phyloP scores from a whole-genome alignment of 768 basidiomycete species.

The Sarcomyxa edulis region DNA sequence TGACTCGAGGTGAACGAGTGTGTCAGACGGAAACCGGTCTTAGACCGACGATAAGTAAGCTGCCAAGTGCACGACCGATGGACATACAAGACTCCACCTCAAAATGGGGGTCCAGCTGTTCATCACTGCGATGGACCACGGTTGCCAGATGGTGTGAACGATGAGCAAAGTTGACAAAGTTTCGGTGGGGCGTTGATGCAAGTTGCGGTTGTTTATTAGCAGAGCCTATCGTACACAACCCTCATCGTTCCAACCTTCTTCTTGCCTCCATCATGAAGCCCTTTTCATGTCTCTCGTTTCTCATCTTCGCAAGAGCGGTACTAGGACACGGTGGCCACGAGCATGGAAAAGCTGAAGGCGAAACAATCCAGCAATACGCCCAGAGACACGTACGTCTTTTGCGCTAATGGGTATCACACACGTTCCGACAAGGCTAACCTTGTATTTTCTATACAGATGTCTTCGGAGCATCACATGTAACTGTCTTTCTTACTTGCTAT shows the following conservation, averaged over 20 bases:
- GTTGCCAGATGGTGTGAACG: too few species aligned
- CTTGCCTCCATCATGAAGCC: slow-evolving; percentile 38
- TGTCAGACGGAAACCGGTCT: too few species aligned
- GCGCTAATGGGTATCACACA: slow-evolving; percentile 5
- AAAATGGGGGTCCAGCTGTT: too few species aligned
- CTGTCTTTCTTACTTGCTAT: slow-evolving; percentile 10
- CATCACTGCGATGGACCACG: too few species aligned
- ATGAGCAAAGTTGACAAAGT: too few species aligned
- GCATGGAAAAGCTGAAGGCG: slow-evolving; percentile 40
- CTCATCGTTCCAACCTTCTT: not conserved
- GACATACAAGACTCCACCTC: too few species aligned
- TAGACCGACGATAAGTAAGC: too few species aligned
- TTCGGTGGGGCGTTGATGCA: too few species aligned
- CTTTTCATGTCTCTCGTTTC: slow-evolving; percentile 35
- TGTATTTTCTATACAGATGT: slow-evolving; percentile 59
- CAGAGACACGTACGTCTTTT: slow-evolving; percentile 75
- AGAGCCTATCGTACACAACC: not conserved
- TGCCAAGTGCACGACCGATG: too few species aligned
- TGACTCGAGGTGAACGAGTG: too few species aligned
- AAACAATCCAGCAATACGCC: slow-evolving; percentile 80
- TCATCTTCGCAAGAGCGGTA: slow-evolving; percentile 25
- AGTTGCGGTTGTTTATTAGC: too few species aligned
- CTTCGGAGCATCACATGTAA: slow-evolving; percentile 84
- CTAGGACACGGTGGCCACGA: slow-evolving; percentile 60
- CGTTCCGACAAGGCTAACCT: slow-evolving; percentile 5